phyloP scores from a whole-genome alignment of 768 basidiomycete species.

The Serendipita sp. region DNA sequence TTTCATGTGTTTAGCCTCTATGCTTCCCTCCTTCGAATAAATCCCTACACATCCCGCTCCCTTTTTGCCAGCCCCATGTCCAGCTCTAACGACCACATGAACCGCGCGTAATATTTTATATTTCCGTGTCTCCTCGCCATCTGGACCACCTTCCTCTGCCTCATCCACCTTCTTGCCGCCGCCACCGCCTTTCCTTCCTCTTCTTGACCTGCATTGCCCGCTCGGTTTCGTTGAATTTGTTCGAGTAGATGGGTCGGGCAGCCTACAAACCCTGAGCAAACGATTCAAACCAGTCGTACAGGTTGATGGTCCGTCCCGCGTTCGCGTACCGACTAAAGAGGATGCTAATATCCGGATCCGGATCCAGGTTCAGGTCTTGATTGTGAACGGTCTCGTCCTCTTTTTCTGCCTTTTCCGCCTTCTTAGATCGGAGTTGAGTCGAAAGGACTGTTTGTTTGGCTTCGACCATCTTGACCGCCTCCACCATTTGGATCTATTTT shows the following conservation, averaged over 20 bases:
- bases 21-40: no score
- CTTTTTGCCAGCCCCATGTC: conserved; percentile 28
- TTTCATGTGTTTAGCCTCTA: no score
- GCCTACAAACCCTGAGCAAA: conserved; percentile 50
- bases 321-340: conserved; percentile 62
- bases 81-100: conserved; percentile 61
- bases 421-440: not conserved
- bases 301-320: conserved; percentile 67
- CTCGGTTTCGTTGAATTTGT: conserved; percentile 23
- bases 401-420: no score
- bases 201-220: not conserved
- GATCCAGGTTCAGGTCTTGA: no score
- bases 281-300: conserved; percentile 77
- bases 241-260: conserved; percentile 21
- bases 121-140: no score
- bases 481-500: not conserved
- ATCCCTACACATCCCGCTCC: not conserved
- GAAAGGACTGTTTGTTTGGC: not conserved
- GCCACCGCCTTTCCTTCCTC: conserved; percentile 1
- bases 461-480: not conserved
- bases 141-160: no score
- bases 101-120: conserved; percentile 44
- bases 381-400: no score
- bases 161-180: conserved; percentile 19
- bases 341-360: conserved; percentile 50